Base-by-base conservation (phyloP, 2,329 filamentous ascomycete genomes). In the Dactylella cylindrospora region DNA sequence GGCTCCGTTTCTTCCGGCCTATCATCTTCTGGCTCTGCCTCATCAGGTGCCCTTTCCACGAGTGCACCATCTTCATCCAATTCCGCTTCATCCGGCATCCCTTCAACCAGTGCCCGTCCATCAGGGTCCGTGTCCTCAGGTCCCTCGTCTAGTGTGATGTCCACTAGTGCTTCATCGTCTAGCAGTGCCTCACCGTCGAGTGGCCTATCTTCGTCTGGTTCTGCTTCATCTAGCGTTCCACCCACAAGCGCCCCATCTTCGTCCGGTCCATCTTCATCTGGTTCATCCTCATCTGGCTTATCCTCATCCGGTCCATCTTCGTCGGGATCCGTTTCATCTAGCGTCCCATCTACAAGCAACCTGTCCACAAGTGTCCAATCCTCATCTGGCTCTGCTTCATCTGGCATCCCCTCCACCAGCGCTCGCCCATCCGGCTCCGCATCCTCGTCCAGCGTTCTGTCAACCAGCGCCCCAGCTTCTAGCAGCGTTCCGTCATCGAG, bases 311-410 rank as follows among this genome's bases (percentile, higher is more conserved):
- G 20, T 1, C 38, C 47, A 25, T 43, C 47, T 3, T 36, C 47
- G 6, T 9, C 38, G 3, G 46, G 26, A n/a, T 29, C 41, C n/a
- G n/a, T 32, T 32, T 19, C 5, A 45, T 12, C 12, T n/a, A n/a
- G n/a, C n/a, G n/a, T n/a, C 19, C 41, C 29, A 22, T 28, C 19
- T 20, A n/a, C n/a, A n/a, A n/a, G n/a, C n/a, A n/a, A n/a, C n/a
- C n/a, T n/a, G n/a, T n/a, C n/a, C n/a, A n/a, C n/a, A n/a, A n/a
- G n/a, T n/a, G n/a, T n/a, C n/a, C n/a, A n/a, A 20, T 35, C n/a
- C n/a, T 26, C 45, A 25, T n/a, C 43, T 12, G 15, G 19, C 9
- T 29, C 29, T 19, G 46, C 25, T 40, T 36, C 46, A 6, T 50
- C 45, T 23, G 40, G 45, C 15, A n/a, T n/a, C n/a, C n/a, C n/a